These are phyloP conservation scores for Spergularia marina DNA, from an alignment of 148 eudicot genomes.

Conservation along the genomic window DNA sequence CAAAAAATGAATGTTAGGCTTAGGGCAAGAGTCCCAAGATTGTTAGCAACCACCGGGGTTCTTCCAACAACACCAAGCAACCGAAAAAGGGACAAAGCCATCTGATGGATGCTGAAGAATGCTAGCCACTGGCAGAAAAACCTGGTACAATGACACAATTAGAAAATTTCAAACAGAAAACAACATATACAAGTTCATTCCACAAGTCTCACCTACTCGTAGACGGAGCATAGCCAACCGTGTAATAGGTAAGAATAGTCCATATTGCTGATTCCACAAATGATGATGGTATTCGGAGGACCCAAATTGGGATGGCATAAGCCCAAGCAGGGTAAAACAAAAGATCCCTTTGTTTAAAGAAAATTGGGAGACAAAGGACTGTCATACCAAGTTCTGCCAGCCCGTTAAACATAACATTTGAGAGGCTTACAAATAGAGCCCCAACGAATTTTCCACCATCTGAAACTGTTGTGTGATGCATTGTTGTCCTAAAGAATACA, in stretches of 20 bases:
- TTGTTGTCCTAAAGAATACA: constrained; percentile 58
- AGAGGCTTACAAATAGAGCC: constrained; percentile 59
- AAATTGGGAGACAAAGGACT: constrained; percentile 52
- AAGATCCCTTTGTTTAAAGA: constrained; percentile 66
- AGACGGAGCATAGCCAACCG: constrained; percentile 71
- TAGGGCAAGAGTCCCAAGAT: constrained; percentile 39
- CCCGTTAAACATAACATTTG: constrained; percentile 66
- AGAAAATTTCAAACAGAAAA: no score
- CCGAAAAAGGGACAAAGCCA: constrained; percentile 63
- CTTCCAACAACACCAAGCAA: constrained; percentile 61
- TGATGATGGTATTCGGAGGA: constrained; percentile 61
- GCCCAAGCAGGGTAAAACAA: constrained; percentile 76
- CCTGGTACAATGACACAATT: constrained; percentile 30
- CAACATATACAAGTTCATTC: not conserved
- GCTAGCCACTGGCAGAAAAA: constrained; percentile 61
- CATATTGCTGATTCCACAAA: constrained; percentile 65
- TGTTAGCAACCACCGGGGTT: constrained; percentile 51
- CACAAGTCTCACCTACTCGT: constrained; percentile 45
- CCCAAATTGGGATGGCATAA: constrained; percentile 62
- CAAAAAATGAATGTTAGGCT: constrained; percentile 41
- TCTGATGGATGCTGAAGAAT: constrained; percentile 60
- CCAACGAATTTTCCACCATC: constrained; percentile 65
- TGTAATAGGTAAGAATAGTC: constrained; percentile 65
- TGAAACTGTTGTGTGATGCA: constrained; percentile 41
- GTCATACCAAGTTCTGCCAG: constrained; percentile 68